Base-by-base conservation (phyloP, 805 yeast genomes). In the Torulaspora franciscae region DNA sequence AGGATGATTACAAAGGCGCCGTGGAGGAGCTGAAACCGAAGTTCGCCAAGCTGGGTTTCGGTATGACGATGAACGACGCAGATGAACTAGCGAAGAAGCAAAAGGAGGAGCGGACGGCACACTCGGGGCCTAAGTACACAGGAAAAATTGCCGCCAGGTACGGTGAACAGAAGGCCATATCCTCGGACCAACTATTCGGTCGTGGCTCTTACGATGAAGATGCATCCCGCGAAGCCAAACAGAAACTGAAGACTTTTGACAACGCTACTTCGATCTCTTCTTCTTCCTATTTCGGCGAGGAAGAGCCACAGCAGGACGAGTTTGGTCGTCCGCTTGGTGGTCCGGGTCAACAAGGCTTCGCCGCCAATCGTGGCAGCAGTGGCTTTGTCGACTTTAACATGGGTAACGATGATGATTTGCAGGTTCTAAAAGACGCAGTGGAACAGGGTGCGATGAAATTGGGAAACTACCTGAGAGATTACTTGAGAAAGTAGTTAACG, bases 221-320 rank as follows among this genome's bases (percentile, higher is more conserved):
- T 2, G 85, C 86, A 32, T 83, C 83, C 44, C 75, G 74, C 37
- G 96, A 89, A 65, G 97, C 97, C 1, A 75, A 76, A 51, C 61
- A 77, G n/a, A 90, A 93, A 58, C 72, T 93, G 44, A 88, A 83
- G 64, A 70, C 83, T 3, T 93, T 86, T 67, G 79, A 77, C 47
- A 93, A 91, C 44, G 95, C 98, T 1, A 83, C 85, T 37, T 79
- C 95, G 6, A 93, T 93, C 54, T 91, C 98, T 1, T 89, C 97
- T 1, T 77, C 90, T 28, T 81, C 93, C 7, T 93, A 93, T 68
- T 93, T 90, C 57, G 97, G 97, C 34, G 91, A 87, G 61, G 83
- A 85, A 52, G 75, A 74, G 38, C 65, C 58, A n/a, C 69, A 64
- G n/a, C 70, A 62, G 17, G 69, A 58, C 25, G 64, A 49, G 15